These are phyloP conservation scores for Schrenkiella parvula DNA, from an alignment of 345 rosid genomes.

Conservation along the genomic window DNA sequence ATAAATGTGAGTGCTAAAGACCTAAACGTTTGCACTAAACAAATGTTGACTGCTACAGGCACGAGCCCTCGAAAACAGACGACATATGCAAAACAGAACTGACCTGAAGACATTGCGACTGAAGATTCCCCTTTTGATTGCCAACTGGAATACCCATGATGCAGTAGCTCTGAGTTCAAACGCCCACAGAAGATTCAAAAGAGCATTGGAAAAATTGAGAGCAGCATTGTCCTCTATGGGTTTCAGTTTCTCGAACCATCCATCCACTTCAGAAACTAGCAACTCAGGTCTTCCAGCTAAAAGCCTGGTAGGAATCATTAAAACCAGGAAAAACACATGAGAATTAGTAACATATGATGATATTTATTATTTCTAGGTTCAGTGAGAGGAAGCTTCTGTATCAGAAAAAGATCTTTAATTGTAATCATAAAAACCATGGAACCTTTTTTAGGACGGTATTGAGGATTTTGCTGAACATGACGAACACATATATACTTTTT, in stretches of 20 bases:
- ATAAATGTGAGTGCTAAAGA: background rate
- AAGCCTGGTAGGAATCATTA: slow-evolving; percentile 45
- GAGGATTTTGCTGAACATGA: background rate
- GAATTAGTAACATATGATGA: background rate
- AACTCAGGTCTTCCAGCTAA: slow-evolving; percentile 51
- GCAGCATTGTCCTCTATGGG: slow-evolving; percentile 78
- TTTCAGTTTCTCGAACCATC: slow-evolving; percentile 57
- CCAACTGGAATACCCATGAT: slow-evolving; percentile 83
- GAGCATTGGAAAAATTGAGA: slow-evolving; percentile 80
- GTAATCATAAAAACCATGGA: background rate
- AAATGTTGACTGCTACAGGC: background rate
- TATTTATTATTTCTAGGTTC: background rate
- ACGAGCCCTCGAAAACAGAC: background rate
- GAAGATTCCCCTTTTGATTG: slow-evolving; percentile 71
- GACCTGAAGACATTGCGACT: slow-evolving; percentile 75
- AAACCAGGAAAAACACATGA: slow-evolving; percentile 15
- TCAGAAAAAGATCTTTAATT: background rate
- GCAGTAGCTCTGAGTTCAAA: slow-evolving; percentile 92
- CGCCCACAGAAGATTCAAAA: slow-evolving; percentile 88
- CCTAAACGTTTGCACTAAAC: background rate
- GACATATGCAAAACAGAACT: slow-evolving; percentile 2
- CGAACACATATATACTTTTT: background rate
- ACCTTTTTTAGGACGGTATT: background rate
- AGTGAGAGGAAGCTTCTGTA: background rate
- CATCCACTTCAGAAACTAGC: slow-evolving; percentile 66